A percentile compares a stretch with the other conserved stretches of the same genome.
Evolutionary conservation across 768 basidiomycete genomes (phyloP).

Genomic region (Leccinellum rugosiceps): DNA sequence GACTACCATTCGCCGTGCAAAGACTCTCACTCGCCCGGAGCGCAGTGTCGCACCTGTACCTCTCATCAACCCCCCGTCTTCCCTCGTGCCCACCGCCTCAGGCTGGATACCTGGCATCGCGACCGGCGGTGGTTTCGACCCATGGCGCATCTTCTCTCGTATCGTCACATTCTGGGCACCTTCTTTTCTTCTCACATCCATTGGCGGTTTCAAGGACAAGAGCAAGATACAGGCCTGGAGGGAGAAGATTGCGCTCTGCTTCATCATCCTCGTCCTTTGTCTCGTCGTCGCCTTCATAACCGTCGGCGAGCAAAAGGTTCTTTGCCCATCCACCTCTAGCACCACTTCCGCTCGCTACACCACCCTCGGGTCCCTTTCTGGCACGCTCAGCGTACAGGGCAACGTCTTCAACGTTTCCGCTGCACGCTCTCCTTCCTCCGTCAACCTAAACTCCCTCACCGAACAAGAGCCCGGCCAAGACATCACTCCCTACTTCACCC

Average conservation of each 20-base stretch:
- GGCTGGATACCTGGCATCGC: conserved; percentile 37
- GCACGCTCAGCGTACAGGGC: conserved; percentile 76
- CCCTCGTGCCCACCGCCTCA: conserved; percentile 37
- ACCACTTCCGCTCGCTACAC: conserved; percentile 44
- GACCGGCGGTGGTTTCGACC: conserved; percentile 34
- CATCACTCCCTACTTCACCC: conserved; percentile 82
- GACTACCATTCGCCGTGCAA: conserved; percentile 76
- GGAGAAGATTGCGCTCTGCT: conserved; percentile 93
- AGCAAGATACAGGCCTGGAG: conserved; percentile 89
- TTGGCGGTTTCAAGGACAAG: conserved; percentile 81
- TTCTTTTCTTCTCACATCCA: conserved; percentile 60
- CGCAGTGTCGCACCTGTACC: conserved; percentile 91
- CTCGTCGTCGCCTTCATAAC: conserved; percentile 85
- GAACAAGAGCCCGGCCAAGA: conserved; percentile 71
- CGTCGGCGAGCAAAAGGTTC: conserved; percentile 87
- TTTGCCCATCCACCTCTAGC: conserved; percentile 67
- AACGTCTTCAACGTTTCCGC: conserved; percentile 68
- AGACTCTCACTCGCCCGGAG: conserved; percentile 96
- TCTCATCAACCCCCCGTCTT: conserved; percentile 79
- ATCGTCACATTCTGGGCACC: conserved; percentile 92
- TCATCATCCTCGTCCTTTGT: conserved; percentile 79
- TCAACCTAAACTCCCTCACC: conserved; percentile 60
- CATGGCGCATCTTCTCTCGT: conserved; percentile 82
- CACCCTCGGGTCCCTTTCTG: conserved; percentile 51
- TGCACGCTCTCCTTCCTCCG: conserved; percentile 41